Percentiles rank a stretch among this genome's conserved stretches.
These are phyloP conservation scores for Panaeolus papilionaceus DNA, from an alignment of 768 basidiomycete genomes.

Conservation along the genomic window DNA sequence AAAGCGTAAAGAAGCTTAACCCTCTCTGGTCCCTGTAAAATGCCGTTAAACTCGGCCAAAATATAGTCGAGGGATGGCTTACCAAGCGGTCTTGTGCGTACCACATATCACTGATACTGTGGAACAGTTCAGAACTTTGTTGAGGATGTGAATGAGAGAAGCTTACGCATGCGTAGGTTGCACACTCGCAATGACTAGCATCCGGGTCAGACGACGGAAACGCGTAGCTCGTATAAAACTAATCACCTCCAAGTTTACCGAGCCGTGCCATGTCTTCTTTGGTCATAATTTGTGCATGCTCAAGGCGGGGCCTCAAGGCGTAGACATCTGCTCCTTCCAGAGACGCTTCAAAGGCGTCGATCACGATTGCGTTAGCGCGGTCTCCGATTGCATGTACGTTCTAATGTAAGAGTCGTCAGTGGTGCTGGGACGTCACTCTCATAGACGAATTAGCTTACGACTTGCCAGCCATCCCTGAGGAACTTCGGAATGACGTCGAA, in stretches of 20 bases:
- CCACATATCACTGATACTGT: conserved; percentile 86
- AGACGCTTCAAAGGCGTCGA: conserved; percentile 82
- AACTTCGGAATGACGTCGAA: conserved; percentile 70
- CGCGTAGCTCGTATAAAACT: conserved; percentile 11
- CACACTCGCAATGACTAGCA: conserved; percentile 83
- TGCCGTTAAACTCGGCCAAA: not conserved
- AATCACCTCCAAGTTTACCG: conserved; percentile 78
- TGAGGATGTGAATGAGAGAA: conserved; percentile 10
- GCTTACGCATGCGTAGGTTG: conserved; percentile 90
- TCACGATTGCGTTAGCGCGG: conserved; percentile 81
- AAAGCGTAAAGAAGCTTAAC: conserved; percentile 90
- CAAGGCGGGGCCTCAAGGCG: conserved; percentile 77
- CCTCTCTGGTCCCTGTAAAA: conserved; percentile 74
- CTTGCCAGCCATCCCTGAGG: conserved; percentile 87
- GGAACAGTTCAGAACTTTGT: conserved; percentile 9
- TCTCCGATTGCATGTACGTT: conserved; percentile 91
- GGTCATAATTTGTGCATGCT: conserved; percentile 91
- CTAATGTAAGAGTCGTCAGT: conserved; percentile 41
- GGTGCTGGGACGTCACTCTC: not conserved
- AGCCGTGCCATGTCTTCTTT: conserved; percentile 77
- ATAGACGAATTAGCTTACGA: conserved; percentile 55
- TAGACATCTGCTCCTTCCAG: conserved; percentile 65
- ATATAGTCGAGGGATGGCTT: conserved; percentile 27
- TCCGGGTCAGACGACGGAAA: conserved; percentile 17
- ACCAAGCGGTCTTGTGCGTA: conserved; percentile 86